A percentile compares a stretch with the other conserved stretches of the same genome.
Conservation (phyloP, 371 early-diverging fungal genomes). For the Zychaea mexicana region DNA sequence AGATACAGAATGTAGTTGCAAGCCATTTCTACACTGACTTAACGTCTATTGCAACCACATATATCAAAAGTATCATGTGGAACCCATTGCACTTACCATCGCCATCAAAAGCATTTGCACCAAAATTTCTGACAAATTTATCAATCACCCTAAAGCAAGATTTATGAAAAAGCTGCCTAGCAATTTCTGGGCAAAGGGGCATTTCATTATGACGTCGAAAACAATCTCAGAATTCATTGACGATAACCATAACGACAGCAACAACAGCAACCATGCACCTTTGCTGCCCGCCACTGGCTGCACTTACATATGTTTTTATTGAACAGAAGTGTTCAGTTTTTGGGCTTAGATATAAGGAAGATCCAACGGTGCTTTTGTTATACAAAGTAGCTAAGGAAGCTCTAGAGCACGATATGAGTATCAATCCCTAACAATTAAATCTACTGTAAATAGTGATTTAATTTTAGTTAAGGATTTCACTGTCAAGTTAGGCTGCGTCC, state of each 20-base stretch:
- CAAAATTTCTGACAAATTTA: neutral
- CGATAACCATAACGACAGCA: neutral
- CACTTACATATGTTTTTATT: neutral
- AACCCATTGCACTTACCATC: slow-evolving; percentile 6
- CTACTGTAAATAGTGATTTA: too few relatives aligned
- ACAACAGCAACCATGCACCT: neutral
- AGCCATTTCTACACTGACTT: neutral
- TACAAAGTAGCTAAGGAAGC: neutral
- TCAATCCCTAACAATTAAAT: too few relatives aligned
- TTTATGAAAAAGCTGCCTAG: neutral
- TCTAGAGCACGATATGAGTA: neutral
- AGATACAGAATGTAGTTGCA: slow-evolving; percentile 5
- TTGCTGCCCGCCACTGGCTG: neutral
- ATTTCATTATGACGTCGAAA: neutral
- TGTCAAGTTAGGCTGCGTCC: too few relatives aligned
- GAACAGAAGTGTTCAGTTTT: neutral
- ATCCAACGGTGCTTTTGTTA: neutral
- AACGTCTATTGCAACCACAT: slow-evolving; percentile 6
- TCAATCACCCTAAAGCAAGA: neutral
- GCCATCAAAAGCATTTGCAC: neutral
- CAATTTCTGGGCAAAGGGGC: slow-evolving; percentile 6
- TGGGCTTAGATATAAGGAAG: neutral
- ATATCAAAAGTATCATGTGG: neutral
- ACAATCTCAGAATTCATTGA: slow-evolving; percentile 3
- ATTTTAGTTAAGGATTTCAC: too few relatives aligned